A percentile compares a stretch with the other conserved stretches of the same genome.
Evolutionary conservation across 345 rosid species (phyloP).

Genomic region (Bruguiera sexangula): DNA sequence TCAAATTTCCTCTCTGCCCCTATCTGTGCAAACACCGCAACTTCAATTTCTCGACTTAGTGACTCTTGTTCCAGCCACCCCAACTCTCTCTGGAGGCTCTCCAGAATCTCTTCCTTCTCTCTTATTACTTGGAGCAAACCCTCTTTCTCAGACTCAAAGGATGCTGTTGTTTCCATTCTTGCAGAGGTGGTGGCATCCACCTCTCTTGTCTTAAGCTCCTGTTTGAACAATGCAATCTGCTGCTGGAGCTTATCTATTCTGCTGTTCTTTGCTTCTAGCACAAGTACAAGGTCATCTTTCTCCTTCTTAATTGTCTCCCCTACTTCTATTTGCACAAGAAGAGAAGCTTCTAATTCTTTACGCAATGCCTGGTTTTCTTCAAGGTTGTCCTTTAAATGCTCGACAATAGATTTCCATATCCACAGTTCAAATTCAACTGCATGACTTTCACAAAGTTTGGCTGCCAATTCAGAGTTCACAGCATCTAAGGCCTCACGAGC

Average conservation of each 20-base stretch:
- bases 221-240: neutral
- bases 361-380: neutral
- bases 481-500: neutral
- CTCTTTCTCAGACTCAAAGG: neutral
- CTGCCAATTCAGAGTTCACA: neutral
- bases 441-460: neutral
- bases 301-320: neutral
- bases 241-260: conserved; percentile 1
- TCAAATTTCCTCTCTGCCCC: neutral
- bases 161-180: too few species aligned
- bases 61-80: conserved; percentile 4
- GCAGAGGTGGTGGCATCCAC: too few species aligned
- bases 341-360: conserved; percentile 5
- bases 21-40: neutral
- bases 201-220: neutral
- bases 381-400: neutral
- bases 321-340: neutral
- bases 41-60: neutral
- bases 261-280: neutral
- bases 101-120: neutral
- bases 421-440: conserved; percentile 2
- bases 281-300: neutral
- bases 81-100: neutral
- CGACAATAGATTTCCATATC: neutral
- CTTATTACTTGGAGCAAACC: neutral